Evolutionary conservation across 768 basidiomycete species (phyloP), one percentile per base, ranked within the genome.

Genomic region (Ramaria rubella): DNA sequence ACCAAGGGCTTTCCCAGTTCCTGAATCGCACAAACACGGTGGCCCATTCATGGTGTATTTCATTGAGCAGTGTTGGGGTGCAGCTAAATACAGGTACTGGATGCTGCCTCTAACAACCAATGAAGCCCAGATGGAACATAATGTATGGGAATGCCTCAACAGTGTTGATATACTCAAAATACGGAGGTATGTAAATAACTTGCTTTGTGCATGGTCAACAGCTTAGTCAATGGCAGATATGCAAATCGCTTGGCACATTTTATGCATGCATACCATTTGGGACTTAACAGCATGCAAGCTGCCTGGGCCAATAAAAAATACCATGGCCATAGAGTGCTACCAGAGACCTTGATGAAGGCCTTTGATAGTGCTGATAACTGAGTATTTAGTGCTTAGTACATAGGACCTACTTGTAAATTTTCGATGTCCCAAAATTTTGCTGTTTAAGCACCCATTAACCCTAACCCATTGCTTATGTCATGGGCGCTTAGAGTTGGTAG

Each of bases 51-150:
- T 38, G 36, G 36, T n/a, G n/a, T 38, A 60, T 52, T 52, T 52
- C 9, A 78, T 78, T 64, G 74, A 77, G 60, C 65, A 65, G 58
- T 69, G 64, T 33, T 74, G 74, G 70, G 68, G 74, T 3, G 62
- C 58, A 43, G 68, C 67, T 11, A 77, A 77, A 57, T 59, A 56
- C 12, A 19, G 43, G 2, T 75, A 76, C 58, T 60, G 68, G 1
- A 6, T 59, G 24, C 52, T 53, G 30, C 62, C 63, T 4, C 50
- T 59, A 5, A 72, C 69, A 6, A 62, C 64, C 6, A 54, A 56
- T 14, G 70, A 75, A 51, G 70, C 60, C 17, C 69, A 71, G 50
- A 59, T 76, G 0, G 60, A 70, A 46, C 23, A 24, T 4, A 75
- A 76, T 62, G 62, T 69, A 0, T 7, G 67, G 7, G 26, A 26